phyloP scores from a whole-genome alignment of 202 grass and related monocot genomes.

The Musa balbisiana region DNA sequence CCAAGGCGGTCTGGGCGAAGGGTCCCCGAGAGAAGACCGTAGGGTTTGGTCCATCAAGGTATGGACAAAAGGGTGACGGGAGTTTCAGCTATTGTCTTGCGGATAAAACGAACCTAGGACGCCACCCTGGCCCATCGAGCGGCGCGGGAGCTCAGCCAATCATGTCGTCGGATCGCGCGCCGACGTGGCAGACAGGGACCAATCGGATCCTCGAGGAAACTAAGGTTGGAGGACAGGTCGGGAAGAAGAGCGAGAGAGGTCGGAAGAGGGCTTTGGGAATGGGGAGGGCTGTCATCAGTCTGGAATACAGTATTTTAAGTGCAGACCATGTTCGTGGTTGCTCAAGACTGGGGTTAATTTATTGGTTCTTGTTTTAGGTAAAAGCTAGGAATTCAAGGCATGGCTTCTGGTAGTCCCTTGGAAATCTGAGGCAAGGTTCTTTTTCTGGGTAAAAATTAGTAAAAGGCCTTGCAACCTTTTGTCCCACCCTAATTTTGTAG shows the following conservation, averaged over 20 bases:
- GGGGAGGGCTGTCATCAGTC: not conserved
- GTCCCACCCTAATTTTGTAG: too few species aligned
- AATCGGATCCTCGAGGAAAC: conserved; percentile 46
- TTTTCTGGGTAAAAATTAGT: too few species aligned
- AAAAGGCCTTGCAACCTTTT: too few species aligned
- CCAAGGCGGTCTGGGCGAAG: not conserved
- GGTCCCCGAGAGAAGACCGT: not conserved
- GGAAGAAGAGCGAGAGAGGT: not conserved
- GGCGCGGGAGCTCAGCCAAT: conserved; percentile 10
- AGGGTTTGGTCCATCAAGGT: not conserved
- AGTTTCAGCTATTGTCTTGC: conserved; percentile 6
- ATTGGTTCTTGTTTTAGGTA: too few species aligned
- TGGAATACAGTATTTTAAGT: too few species aligned
- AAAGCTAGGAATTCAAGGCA: too few species aligned
- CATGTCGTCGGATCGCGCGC: conserved; percentile 24
- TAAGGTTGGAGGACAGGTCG: conserved; percentile 30
- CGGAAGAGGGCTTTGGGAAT: not conserved
- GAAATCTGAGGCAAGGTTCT: too few species aligned
- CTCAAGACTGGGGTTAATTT: too few species aligned
- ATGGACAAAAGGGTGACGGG: conserved; percentile 25
- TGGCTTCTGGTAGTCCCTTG: too few species aligned
- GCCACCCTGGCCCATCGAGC: not conserved
- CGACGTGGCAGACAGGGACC: conserved; percentile 19
- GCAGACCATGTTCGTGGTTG: too few species aligned
- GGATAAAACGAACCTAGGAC: conserved; percentile 22